Base-by-base conservation (phyloP, 805 yeast genomes). In the Lipomyces kockii region DNA sequence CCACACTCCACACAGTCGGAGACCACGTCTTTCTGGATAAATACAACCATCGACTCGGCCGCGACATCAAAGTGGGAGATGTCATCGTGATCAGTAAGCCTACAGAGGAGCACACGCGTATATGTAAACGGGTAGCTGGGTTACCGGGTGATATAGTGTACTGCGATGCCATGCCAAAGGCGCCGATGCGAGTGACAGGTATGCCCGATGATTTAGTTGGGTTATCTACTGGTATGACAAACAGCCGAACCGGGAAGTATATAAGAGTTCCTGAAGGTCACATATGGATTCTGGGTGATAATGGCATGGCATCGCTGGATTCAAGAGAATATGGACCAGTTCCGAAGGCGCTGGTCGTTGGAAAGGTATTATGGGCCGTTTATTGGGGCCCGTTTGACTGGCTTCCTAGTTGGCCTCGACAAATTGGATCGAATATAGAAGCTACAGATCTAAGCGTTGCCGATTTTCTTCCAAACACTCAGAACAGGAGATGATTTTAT, bases 241-340 rank as follows among this genome's bases (percentile, higher is more conserved):
- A 58, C 58, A 37, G 61, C 14, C 54, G 61, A 11, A n/a, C 68
- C 9, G 66, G 62, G 20, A 84, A 85, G 65, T 91, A 82, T 77
- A 87, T 94, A 8, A 82, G 81, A 64, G 93, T 95, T 0, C 99
- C 99, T 0, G 86, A 88, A 72, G 99, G 99, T 2, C 99, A 95
- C 78, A 90, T 91, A 59, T 95, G 98, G 98, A 89, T 93, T 2
- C 92, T 98, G 0, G 99, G 99, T 1, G 99, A 95, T 75, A 95
- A 95, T 75, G 78, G 94, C 65, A 84, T 91, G 34, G 92, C 89
- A 72, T 91, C 97, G 25, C 80, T 93, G 59, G 99, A 95, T 74
- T 91, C 97, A 3, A 82, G 99, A 72, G 86, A 91, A 0, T 95
- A 95, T 76, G 90, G 93, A 51, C 91, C 89, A n/a, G 80, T 95